Base-by-base conservation (phyloP, 768 basidiomycete genomes). In the Agrocybe praecox region DNA sequence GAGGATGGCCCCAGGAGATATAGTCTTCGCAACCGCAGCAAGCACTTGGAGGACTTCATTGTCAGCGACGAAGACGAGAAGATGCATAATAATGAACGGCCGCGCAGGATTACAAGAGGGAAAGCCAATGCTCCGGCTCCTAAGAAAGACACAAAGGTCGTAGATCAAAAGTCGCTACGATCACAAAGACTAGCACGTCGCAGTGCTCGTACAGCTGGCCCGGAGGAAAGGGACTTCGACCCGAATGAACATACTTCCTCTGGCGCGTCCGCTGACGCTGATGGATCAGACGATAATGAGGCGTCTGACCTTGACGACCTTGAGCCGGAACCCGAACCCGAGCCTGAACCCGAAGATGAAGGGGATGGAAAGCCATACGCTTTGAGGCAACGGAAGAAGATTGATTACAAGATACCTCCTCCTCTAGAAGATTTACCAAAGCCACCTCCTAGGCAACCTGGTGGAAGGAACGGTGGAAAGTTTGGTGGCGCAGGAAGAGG, bases 361-460 rank as follows among this genome's bases (percentile, higher is more conserved):
- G 77, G 67, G 21, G 83, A 85, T 53, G 83, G 82, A 9, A 80
- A 76, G 45, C 83, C 84, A 15, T 94, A 94, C 63, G 66, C 84
- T 0, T 75, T 94, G 34, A 77, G 92, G 18, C 83, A 86, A 64
- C 76, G 91, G 49, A 75, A 76, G 45, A 80, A 81, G 57, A 85
- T 94, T 62, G 92, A 93, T 66, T 94, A 94, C 55, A 87, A 87
- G 12, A 89, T 92, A 19, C 90, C 89, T 1, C 91, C 92, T 0
- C 88, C 91, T 0, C 74, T 94, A 15, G 92, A 94, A 49, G 90
- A 92, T 33, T 73, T 89, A 68, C 64, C 68, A 1, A 78, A 78
- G 43, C 81, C 83, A 0, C 77, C 78, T 6, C 69, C 75, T 26
- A 78, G 75, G 57, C 65, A 62, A 18, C 52, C 53, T 52, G 71